Percentiles rank a stretch among this genome's conserved stretches.
phyloP scores from a whole-genome alignment of 2,329 filamentous ascomycete species.

The Fusarium miscanthi region DNA sequence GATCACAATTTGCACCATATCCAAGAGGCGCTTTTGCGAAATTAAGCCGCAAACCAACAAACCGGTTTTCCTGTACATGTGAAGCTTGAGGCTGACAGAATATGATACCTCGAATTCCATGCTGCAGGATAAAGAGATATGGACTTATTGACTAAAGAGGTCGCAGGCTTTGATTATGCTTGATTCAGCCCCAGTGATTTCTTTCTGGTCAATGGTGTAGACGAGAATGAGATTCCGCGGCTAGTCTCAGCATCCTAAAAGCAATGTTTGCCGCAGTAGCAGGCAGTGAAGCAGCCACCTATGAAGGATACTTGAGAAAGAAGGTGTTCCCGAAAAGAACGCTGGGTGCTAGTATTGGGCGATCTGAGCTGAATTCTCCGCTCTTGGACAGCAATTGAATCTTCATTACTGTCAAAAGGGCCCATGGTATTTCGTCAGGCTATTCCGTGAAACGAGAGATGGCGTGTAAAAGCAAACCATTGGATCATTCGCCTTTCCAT shows the following conservation, averaged over 20 bases:
- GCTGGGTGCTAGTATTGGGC: background rate
- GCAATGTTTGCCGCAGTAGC: background rate
- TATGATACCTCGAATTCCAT: background rate
- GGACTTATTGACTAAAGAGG: constrained; percentile 1
- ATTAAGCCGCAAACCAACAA: background rate
- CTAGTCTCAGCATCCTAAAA: background rate
- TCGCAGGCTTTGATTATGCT: background rate
- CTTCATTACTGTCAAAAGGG: background rate
- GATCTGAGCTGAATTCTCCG: background rate
- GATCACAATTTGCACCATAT: background rate
- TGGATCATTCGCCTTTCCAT: background rate
- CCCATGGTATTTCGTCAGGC: background rate
- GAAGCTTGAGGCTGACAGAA: background rate
- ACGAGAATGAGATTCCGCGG: background rate
- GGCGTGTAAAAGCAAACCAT: background rate
- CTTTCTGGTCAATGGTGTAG: background rate
- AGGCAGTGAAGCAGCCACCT: background rate
- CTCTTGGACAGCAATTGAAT: background rate
- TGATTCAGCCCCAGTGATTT: background rate
- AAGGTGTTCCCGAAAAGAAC: background rate
- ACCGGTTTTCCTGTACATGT: background rate
- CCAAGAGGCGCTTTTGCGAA: background rate
- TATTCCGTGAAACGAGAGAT: background rate
- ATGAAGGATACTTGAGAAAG: background rate
- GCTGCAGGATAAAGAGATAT: background rate